phyloP scores from a whole-genome alignment of 1,284 basidiomycete genomes.

The Ustilago shanxiensis region DNA sequence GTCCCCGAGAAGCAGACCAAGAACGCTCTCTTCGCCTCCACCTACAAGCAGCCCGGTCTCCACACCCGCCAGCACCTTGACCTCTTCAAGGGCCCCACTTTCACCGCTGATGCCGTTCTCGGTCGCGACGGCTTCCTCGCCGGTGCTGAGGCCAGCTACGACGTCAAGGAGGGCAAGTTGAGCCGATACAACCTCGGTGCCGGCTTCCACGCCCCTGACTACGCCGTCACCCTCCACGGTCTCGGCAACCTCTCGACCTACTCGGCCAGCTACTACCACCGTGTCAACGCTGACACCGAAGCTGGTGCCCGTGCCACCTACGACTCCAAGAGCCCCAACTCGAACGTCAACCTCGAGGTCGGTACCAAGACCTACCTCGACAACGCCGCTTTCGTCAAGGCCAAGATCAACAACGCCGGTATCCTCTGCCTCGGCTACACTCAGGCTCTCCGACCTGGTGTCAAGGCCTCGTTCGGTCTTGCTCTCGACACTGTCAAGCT shows the following conservation, averaged over 20 bases:
- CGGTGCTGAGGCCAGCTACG: conserved; percentile 96
- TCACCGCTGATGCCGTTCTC: conserved; percentile 88
- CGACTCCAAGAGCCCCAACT: conserved; percentile 86
- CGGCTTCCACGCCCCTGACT: conserved; percentile 96
- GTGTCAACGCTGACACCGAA: conserved; percentile 92
- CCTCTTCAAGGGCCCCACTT: conserved; percentile 96
- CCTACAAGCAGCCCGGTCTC: conserved; percentile 96
- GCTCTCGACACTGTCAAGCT: conserved; percentile 70
- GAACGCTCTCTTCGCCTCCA: conserved; percentile 82
- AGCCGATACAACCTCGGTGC: conserved; percentile 91
- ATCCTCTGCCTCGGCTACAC: conserved; percentile 68
- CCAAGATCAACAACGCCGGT: conserved; percentile 94
- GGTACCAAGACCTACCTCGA: conserved; percentile 92
- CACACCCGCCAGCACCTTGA: conserved; percentile 93
- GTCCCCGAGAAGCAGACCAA: conserved; percentile 79
- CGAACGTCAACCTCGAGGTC: conserved; percentile 91
- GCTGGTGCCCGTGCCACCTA: conserved; percentile 91
- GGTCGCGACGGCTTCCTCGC: conserved; percentile 97
- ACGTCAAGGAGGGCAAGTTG: conserved; percentile 92
- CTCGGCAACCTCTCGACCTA: conserved; percentile 95
- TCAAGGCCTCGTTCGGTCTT: conserved; percentile 88
- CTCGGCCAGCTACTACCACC: conserved; percentile 98
- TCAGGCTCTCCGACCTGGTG: conserved; percentile 77
- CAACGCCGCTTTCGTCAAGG: conserved; percentile 91
- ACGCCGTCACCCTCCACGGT: conserved; percentile 93